Evolutionary conservation across 371 early-diverging fungal genomes (phyloP).

Genomic region (Mortierella sp.): DNA sequence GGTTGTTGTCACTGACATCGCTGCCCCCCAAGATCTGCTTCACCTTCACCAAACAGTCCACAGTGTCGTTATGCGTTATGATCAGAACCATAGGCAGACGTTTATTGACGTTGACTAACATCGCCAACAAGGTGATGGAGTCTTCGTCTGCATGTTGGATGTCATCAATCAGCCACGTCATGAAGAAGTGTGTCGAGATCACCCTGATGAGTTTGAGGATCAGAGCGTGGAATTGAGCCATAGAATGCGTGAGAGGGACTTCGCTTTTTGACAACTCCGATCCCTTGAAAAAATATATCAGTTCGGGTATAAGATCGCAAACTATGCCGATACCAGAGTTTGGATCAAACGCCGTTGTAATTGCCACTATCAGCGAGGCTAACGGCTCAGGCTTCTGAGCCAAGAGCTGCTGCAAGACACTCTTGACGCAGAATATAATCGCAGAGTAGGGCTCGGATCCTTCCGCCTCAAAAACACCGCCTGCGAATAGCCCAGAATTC

Average conservation of each 20-base stretch:
- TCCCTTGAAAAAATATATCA: slow-evolving; percentile 44
- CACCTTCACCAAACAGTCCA: slow-evolving; percentile 42
- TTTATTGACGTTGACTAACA: slow-evolving; percentile 49
- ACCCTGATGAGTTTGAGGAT: slow-evolving; percentile 49
- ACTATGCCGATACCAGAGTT: slow-evolving; percentile 49
- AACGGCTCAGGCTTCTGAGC: slow-evolving; percentile 43
- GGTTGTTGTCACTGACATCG: slow-evolving; percentile 4
- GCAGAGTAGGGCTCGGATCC: slow-evolving; percentile 44
- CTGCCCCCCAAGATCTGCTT: slow-evolving; percentile 47
- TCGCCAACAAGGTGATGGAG: slow-evolving; percentile 37
- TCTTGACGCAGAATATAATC: slow-evolving; percentile 41
- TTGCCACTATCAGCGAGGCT: slow-evolving; percentile 47
- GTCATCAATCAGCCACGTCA: slow-evolving; percentile 57
- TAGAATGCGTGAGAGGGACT: slow-evolving; percentile 40
- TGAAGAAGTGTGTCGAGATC: slow-evolving; percentile 55
- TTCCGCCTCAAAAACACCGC: slow-evolving; percentile 39
- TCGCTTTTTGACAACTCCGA: slow-evolving; percentile 37
- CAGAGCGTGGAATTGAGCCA: slow-evolving; percentile 44
- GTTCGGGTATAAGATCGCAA: slow-evolving; percentile 50
- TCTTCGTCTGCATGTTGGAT: slow-evolving; percentile 54
- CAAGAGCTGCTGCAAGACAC: slow-evolving; percentile 48
- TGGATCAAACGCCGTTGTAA: slow-evolving; percentile 54
- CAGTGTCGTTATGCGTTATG: slow-evolving; percentile 46
- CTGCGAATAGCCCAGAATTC: slow-evolving; percentile 47
- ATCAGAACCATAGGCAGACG: slow-evolving; percentile 50